Evolutionary conservation across 306 rosid genomes (phyloP).

Genomic region (Fagus crenata): DNA sequence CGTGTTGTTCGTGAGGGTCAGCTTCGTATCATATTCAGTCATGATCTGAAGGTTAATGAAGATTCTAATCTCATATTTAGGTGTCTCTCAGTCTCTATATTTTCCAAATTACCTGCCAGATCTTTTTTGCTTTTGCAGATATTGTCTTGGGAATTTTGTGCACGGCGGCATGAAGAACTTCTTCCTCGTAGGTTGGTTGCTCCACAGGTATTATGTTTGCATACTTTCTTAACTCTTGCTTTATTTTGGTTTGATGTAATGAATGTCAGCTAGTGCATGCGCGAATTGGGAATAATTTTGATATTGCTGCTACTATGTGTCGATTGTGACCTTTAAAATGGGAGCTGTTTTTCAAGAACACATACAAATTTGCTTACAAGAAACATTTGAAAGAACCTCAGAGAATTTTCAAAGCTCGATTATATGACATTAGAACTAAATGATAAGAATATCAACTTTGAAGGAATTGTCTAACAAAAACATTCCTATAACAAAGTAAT

Average conservation of each 20-base stretch:
- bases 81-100: slow-evolving; percentile 11
- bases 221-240: slow-evolving; percentile 3
- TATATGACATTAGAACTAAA: background rate
- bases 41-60: slow-evolving; percentile 73
- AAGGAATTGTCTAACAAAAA: background rate
- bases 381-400: background rate
- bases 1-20: slow-evolving; percentile 99
- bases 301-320: background rate
- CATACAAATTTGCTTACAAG: background rate
- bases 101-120: slow-evolving; percentile 10
- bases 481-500: background rate
- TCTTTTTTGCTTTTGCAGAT: slow-evolving; percentile 47
- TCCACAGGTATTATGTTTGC: slow-evolving; percentile 71
- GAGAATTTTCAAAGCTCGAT: background rate
- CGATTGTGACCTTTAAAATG: background rate
- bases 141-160: slow-evolving; percentile 94
- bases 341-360: background rate
- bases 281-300: background rate
- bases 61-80: background rate
- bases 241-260: background rate
- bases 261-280: background rate
- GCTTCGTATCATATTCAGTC: slow-evolving; percentile 82
- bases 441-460: background rate
- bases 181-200: slow-evolving; percentile 92
- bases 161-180: slow-evolving; percentile 93